phyloP scores from a whole-genome alignment of 2,329 filamentous ascomycete species.

The Arachnomyces sp. region DNA sequence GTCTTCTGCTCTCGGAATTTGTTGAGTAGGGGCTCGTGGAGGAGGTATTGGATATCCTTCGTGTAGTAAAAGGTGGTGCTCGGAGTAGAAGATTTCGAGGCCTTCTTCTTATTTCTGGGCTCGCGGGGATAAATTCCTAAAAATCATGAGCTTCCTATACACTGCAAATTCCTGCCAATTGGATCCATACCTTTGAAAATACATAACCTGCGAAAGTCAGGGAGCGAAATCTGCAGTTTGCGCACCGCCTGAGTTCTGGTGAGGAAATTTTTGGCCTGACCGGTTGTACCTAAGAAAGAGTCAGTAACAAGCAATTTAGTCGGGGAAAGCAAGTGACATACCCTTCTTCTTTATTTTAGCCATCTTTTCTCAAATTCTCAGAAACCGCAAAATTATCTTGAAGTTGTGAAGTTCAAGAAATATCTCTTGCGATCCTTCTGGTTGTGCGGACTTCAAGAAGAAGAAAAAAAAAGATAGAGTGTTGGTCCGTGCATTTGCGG shows the following conservation, averaged over 20 bases:
- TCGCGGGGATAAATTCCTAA: constrained; percentile 89
- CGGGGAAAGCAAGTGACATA: constrained; percentile 23
- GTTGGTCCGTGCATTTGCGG: constrained; percentile 8
- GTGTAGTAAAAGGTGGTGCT: constrained; percentile 88
- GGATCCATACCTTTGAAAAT: constrained; percentile 77
- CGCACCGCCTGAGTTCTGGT: constrained; percentile 94
- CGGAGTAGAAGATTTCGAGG: constrained; percentile 77
- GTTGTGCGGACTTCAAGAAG: too few species aligned
- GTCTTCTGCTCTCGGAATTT: constrained; percentile 97
- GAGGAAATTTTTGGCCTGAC: constrained; percentile 96
- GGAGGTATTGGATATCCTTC: constrained; percentile 96
- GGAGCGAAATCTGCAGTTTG: constrained; percentile 93
- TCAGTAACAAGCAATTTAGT: constrained; percentile 12
- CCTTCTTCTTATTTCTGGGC: constrained; percentile 95
- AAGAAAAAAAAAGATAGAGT: constrained; percentile 2
- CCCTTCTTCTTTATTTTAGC: constrained; percentile 83
- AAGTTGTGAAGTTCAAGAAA: too few species aligned
- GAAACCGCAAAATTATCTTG: background rate
- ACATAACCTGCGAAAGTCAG: constrained; percentile 94
- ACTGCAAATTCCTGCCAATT: background rate
- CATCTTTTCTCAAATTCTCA: constrained; percentile 43
- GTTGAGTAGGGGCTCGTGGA: constrained; percentile 86
- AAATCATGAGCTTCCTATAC: constrained; percentile 1
- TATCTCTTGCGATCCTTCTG: too few species aligned
- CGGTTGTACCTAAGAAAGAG: constrained; percentile 56